Percentiles rank a stretch among this genome's conserved stretches.
Evolutionary conservation across 2,329 filamentous ascomycete genomes (phyloP).

Genomic region (Fusarium sublunatum): DNA sequence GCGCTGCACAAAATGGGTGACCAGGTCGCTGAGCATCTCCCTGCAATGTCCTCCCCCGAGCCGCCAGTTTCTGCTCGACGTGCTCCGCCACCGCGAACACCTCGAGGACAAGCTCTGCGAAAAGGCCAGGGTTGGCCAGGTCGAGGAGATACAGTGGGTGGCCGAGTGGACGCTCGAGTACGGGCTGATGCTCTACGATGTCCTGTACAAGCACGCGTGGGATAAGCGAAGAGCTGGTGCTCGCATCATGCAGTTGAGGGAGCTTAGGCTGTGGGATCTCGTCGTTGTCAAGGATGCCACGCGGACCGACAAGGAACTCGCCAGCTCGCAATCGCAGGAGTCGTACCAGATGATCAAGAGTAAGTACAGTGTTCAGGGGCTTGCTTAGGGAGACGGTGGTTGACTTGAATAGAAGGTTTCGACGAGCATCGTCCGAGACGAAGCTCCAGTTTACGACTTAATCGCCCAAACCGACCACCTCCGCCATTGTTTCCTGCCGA

Average conservation of each 20-base stretch:
- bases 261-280: slow-evolving; percentile 39
- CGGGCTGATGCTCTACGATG: slow-evolving; percentile 38
- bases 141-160: slow-evolving; percentile 45
- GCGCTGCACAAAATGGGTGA: slow-evolving; percentile 21
- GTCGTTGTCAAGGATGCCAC: slow-evolving; percentile 38
- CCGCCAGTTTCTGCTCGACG: slow-evolving; percentile 12
- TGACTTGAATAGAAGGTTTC: slow-evolving; percentile 20
- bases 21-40: neutral
- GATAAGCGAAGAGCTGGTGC: slow-evolving; percentile 1
- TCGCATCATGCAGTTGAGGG: slow-evolving; percentile 31
- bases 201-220: slow-evolving; percentile 17
- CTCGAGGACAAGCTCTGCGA: slow-evolving; percentile 19
- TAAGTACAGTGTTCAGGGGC: neutral
- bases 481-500: slow-evolving; percentile 17
- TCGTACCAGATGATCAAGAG: slow-evolving; percentile 26
- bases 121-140: slow-evolving; percentile 10
- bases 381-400: neutral
- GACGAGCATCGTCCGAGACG: slow-evolving; percentile 1
- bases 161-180: slow-evolving; percentile 46
- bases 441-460: neutral
- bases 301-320: slow-evolving; percentile 25
- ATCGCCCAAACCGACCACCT: neutral
- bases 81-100: slow-evolving; percentile 13
- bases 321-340: slow-evolving; percentile 18
- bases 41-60: neutral